A percentile compares a stretch with the other conserved stretches of the same genome.
phyloP scores from a whole-genome alignment of 441 rosid species.

The Capsella rubella region DNA sequence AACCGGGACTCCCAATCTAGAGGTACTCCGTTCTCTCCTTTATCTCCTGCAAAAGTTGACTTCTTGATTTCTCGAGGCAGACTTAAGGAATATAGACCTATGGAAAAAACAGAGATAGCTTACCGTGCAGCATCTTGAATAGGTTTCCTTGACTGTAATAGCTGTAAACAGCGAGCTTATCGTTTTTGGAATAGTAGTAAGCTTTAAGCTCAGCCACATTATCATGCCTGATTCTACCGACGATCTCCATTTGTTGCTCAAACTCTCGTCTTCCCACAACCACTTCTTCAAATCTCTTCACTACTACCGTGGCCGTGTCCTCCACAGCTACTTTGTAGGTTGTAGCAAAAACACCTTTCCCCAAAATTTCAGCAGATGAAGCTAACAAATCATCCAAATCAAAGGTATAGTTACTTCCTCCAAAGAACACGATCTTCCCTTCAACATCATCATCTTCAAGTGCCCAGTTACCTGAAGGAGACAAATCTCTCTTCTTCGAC shows the following conservation, averaged over 20 bases:
- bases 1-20: conserved; percentile 78
- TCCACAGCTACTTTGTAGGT: conserved; percentile 86
- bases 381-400: conserved; percentile 82
- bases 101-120: neutral
- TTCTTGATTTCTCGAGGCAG: neutral
- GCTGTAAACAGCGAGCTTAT: conserved; percentile 77
- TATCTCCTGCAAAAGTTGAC: conserved; percentile 57
- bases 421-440: conserved; percentile 67
- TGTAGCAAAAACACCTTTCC: conserved; percentile 71
- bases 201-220: conserved; percentile 76
- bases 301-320: conserved; percentile 66
- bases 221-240: conserved; percentile 65
- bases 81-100: neutral
- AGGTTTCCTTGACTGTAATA: conserved; percentile 63
- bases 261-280: conserved; percentile 65
- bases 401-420: conserved; percentile 68
- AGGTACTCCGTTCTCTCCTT: conserved; percentile 61
- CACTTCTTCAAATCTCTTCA: conserved; percentile 84
- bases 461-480: conserved; percentile 61
- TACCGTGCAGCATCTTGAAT: conserved; percentile 77
- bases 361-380: conserved; percentile 90
- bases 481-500: conserved; percentile 60
- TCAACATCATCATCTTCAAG: conserved; percentile 55
- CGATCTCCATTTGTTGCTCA: conserved; percentile 83
- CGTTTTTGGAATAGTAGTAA: conserved; percentile 83